phyloP scores from a whole-genome alignment of 768 basidiomycete species.

The Naganishia randhawae region DNA sequence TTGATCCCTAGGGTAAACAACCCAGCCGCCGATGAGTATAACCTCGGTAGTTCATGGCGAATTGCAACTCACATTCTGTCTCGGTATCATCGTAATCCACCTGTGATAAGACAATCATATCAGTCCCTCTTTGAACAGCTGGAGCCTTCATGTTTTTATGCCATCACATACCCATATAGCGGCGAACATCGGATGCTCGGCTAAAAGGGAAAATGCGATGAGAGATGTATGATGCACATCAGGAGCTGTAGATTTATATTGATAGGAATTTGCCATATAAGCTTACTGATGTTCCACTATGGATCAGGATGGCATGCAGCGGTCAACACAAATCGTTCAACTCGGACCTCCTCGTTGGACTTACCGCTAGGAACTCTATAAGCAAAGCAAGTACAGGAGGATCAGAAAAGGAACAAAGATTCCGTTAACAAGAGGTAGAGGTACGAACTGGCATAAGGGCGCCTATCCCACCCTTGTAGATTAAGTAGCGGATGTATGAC shows the following conservation, averaged over 20 bases:
- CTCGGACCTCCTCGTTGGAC: neutral
- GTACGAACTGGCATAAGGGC: slow-evolving; percentile 44
- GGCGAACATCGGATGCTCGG: slow-evolving; percentile 50
- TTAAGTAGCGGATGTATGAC: slow-evolving; percentile 44
- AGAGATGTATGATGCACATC: neutral
- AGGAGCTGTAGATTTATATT: no score
- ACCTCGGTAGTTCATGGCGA: neutral
- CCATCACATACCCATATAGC: slow-evolving; percentile 43
- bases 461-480: slow-evolving; percentile 46
- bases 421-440: no score
- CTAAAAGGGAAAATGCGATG: neutral
- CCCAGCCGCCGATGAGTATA: neutral
- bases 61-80: slow-evolving; percentile 45
- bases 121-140: no score
- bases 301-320: no score
- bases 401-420: no score
- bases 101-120: neutral
- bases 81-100: slow-evolving; percentile 50
- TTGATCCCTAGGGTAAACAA: slow-evolving; percentile 44
- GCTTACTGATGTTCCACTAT: slow-evolving; percentile 3
- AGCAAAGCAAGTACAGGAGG: no score
- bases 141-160: neutral
- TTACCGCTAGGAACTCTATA: slow-evolving; percentile 9
- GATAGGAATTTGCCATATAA: no score
- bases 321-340: neutral